These are phyloP conservation scores for Lasiodiplodia citricola DNA, from an alignment of 2,329 filamentous ascomycete species.

Conservation along the genomic window DNA sequence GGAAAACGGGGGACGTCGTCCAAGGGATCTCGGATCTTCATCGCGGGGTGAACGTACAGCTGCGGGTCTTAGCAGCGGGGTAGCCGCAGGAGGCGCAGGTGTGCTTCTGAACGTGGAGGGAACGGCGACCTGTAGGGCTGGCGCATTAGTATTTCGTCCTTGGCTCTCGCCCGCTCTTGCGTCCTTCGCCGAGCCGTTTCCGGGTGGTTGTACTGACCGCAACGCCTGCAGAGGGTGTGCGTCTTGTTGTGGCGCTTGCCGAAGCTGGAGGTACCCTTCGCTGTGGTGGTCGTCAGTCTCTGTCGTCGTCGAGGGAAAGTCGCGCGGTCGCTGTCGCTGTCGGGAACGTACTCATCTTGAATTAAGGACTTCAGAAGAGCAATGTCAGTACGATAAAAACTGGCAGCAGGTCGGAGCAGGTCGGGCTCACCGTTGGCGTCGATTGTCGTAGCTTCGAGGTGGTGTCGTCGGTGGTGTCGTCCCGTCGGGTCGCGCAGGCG, in stretches of 20 bases:
- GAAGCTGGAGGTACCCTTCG: constrained; percentile 75
- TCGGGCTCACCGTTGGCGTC: constrained; percentile 21
- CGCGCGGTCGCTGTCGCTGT: constrained; percentile 19
- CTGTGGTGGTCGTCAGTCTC: constrained; percentile 58
- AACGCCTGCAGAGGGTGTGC: constrained; percentile 97
- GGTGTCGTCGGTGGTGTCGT: constrained; percentile 28
- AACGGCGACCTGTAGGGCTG: constrained; percentile 75
- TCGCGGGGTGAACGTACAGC: constrained; percentile 76
- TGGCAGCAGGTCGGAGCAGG: neutral
- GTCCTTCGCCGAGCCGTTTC: constrained; percentile 25
- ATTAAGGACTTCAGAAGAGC: constrained; percentile 50
- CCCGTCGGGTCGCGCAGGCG: constrained; percentile 23
- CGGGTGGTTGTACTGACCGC: constrained; percentile 71
- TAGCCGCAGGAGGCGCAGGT: constrained; percentile 96
- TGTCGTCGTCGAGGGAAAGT: constrained; percentile 32
- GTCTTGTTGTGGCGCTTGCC: constrained; percentile 95
- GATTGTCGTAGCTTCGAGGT: constrained; percentile 28
- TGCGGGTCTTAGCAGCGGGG: constrained; percentile 94
- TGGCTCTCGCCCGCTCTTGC: constrained; percentile 9
- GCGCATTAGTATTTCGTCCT: constrained; percentile 42
- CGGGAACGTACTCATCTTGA: constrained; percentile 63
- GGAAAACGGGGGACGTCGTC: constrained; percentile 16
- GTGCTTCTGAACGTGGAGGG: constrained; percentile 99
- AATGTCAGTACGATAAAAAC: constrained; percentile 2
- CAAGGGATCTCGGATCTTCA: constrained; percentile 6